These are phyloP conservation scores for Oryza australiensis DNA, from an alignment of 176 grass and related monocot genomes.

Conservation along the genomic window DNA sequence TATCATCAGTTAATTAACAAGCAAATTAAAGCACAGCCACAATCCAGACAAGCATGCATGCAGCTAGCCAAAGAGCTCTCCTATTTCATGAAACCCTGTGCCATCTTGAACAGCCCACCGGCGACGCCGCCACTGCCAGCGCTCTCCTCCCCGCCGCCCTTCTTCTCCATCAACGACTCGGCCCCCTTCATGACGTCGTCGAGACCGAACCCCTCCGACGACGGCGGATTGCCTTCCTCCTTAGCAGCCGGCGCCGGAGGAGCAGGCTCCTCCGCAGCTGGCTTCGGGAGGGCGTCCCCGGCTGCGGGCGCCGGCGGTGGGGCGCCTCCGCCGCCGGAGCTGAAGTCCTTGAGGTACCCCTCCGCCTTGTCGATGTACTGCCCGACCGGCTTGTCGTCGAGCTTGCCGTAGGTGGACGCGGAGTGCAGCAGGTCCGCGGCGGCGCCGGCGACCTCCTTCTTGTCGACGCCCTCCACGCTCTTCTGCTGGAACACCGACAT, in stretches of 20 bases:
- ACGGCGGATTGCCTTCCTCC: conserved; percentile 23
- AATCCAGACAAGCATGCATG: neutral
- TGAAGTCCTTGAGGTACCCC: conserved; percentile 60
- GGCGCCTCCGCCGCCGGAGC: conserved; percentile 9
- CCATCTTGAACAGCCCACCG: conserved; percentile 67
- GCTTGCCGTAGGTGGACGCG: conserved; percentile 56
- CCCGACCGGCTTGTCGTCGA: conserved; percentile 70
- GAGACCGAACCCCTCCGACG: conserved; percentile 41
- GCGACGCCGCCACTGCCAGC: conserved; percentile 23
- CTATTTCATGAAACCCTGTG: conserved; percentile 81
- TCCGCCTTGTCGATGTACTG: conserved; percentile 87
- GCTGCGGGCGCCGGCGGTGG: neutral
- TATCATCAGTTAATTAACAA: neutral
- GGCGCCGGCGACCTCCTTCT: conserved; percentile 65
- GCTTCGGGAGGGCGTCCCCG: neutral
- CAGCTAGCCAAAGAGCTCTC: neutral
- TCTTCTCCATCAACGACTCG: conserved; percentile 38
- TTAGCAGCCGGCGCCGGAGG: neutral
- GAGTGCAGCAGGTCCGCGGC: conserved; percentile 58
- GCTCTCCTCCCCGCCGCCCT: conserved; percentile 37
- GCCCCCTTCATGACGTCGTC: conserved; percentile 57
- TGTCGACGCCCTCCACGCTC: conserved; percentile 58
- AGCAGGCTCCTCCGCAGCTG: neutral
- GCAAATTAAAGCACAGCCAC: neutral
- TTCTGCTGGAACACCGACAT: conserved; percentile 51